phyloP scores from a whole-genome alignment of 345 rosid genomes.

The Brassica carinata region DNA sequence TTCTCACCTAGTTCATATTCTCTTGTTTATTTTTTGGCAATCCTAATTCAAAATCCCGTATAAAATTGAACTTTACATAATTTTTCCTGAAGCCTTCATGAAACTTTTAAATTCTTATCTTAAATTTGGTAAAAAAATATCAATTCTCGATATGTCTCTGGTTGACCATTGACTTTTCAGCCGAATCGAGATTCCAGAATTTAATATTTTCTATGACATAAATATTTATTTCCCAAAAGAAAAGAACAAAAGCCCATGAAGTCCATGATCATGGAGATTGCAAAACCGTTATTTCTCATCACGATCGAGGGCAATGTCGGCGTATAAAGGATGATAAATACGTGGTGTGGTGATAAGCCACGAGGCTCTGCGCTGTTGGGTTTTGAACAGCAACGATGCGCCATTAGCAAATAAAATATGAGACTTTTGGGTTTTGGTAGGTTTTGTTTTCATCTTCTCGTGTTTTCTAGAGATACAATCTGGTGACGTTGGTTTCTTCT shows the following conservation, averaged over 20 bases:
- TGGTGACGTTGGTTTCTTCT: not conserved
- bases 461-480: not conserved
- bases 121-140: too few species aligned
- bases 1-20: too few species aligned
- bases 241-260: not conserved
- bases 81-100: too few species aligned
- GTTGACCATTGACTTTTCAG: constrained; percentile 5
- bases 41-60: too few species aligned
- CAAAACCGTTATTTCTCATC: not conserved
- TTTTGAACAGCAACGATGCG: not conserved
- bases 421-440: constrained; percentile 2
- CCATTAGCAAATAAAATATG: not conserved
- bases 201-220: not conserved
- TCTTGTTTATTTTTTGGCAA: too few species aligned
- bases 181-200: not conserved
- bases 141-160: not conserved
- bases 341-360: constrained; percentile 39
- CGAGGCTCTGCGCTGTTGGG: constrained; percentile 32
- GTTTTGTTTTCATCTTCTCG: not conserved
- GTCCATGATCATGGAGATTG: not conserved
- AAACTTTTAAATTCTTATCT: too few species aligned
- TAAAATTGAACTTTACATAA: too few species aligned
- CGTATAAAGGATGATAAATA: constrained; percentile 32
- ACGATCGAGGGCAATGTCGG: constrained; percentile 24
- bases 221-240: not conserved